A percentile compares a stretch with the other conserved stretches of the same genome.
Conservation (phyloP, 768 basidiomycete genomes). For the Phlebiopsis gigantea region DNA sequence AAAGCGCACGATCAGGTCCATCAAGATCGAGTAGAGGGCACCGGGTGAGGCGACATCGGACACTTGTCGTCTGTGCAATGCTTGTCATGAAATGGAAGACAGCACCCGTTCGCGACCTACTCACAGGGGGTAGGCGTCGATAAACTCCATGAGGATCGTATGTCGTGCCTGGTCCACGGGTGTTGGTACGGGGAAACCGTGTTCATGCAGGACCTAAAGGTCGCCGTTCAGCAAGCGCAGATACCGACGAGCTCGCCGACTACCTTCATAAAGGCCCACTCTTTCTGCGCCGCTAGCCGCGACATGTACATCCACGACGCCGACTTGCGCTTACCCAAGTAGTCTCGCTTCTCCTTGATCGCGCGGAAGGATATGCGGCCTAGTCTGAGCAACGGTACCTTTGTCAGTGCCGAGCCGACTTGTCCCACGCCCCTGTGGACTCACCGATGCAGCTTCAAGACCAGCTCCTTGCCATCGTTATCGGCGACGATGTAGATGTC, state of each 20-base stretch:
- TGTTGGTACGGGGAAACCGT: constrained; percentile 87
- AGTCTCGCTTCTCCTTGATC: constrained; percentile 95
- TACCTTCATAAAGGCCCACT: constrained; percentile 99
- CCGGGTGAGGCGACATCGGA: constrained; percentile 80
- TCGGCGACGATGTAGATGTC: constrained; percentile 92
- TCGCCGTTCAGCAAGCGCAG: neutral
- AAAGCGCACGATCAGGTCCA: constrained; percentile 95
- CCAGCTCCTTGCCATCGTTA: constrained; percentile 77
- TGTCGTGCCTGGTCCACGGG: constrained; percentile 95
- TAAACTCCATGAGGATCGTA: constrained; percentile 93
- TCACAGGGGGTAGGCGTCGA: constrained; percentile 92
- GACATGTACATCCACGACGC: constrained; percentile 99
- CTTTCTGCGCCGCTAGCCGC: constrained; percentile 91
- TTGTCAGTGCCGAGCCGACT: neutral
- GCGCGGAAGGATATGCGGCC: constrained; percentile 97
- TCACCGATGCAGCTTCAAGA: constrained; percentile 91
- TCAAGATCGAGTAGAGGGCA: constrained; percentile 83
- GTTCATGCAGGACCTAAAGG: constrained; percentile 78
- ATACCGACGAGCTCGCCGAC: constrained; percentile 3
- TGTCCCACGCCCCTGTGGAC: constrained; percentile 9
- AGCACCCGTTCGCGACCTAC: constrained; percentile 21
- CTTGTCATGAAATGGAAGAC: neutral
- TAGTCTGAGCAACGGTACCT: constrained; percentile 44
- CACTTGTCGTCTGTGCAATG: constrained; percentile 70
- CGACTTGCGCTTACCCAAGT: constrained; percentile 90